These are phyloP conservation scores for Candida namnaoensis DNA, from an alignment of 805 yeast species.

Conservation along the genomic window DNA sequence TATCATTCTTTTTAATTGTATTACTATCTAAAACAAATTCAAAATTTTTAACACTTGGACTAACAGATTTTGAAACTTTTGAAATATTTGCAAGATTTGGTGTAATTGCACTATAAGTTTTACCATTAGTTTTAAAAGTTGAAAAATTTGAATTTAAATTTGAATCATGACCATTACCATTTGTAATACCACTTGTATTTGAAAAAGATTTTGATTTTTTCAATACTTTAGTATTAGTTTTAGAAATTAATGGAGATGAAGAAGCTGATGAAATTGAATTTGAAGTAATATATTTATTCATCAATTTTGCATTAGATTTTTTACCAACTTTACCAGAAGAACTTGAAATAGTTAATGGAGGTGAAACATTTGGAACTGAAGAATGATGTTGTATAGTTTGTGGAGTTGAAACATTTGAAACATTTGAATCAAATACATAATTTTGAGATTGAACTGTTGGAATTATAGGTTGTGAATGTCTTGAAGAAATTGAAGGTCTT, in stretches of 20 bases:
- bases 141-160: background rate
- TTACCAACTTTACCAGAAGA: conserved; percentile 2
- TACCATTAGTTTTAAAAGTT: background rate
- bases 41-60: conserved; percentile 9
- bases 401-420: background rate
- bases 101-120: too few relatives aligned
- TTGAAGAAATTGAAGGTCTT: background rate
- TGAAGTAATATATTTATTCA: conserved; percentile 1
- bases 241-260: background rate
- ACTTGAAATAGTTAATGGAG: background rate
- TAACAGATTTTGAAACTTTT: background rate
- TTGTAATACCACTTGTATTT: background rate
- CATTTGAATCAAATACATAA: too few relatives aligned
- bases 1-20: background rate
- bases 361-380: too few relatives aligned
- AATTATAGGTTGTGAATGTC: background rate
- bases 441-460: too few relatives aligned
- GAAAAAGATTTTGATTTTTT: conserved; percentile 18
- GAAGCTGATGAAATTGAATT: conserved; percentile 5
- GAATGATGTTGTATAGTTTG: conserved; percentile 4
- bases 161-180: background rate
- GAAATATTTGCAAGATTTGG: background rate
- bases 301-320: conserved; percentile 13
- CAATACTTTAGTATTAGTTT: conserved; percentile 3
- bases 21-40: conserved; percentile 18